Evolutionary conservation across 495 filamentous ascomycete species (phyloP), one percentile per base, ranked within the genome.

Genomic region (Xylaria sp.): DNA sequence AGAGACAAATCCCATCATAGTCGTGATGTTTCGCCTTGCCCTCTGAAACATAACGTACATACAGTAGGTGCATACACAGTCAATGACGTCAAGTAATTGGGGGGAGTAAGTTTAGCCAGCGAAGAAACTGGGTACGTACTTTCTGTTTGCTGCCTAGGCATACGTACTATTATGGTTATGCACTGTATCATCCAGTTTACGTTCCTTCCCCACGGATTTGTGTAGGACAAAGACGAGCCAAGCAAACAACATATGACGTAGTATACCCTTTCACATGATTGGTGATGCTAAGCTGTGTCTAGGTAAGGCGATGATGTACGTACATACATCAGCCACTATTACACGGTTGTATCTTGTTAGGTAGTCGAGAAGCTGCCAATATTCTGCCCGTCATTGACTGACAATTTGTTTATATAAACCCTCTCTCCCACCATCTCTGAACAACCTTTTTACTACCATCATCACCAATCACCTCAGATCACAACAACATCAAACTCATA

Each of bases 401-500:
- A 3, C 33, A 35, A 41, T 44, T 44, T 55, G 58, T 48, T 31
- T 67, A 67, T 72, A 50, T 67, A 72, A 72, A 72, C 63, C 44
- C 72, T 67, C 62, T 65, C 50, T 69, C 44, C 58, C 61, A 24
- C 53, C 59, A 43, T 26, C 11, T 26, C 31, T 46, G 1, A 29
- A 3, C 57, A 3, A 11, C 48, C 40, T 15, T 41, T 41, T 61
- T 37, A 17, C 64, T 61, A 53, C 70, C 72, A 70, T 44, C 71
- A 72, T 61, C 71, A 72, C 15, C 72, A 70, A 67, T 33, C 43
- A 50, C 52, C 19, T 65, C 66, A 62, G 53, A 46, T 31, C 33
- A 31, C 50, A 68, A 40, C 62, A 72, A 74, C 75, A 75, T 1
- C 35, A 50, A 70, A 48, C 15, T 64, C 43, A 74, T 52, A 69